Evolutionary conservation across 192 early-diverging fungal species (phyloP).

Genomic region (Piromyces finnis): DNA sequence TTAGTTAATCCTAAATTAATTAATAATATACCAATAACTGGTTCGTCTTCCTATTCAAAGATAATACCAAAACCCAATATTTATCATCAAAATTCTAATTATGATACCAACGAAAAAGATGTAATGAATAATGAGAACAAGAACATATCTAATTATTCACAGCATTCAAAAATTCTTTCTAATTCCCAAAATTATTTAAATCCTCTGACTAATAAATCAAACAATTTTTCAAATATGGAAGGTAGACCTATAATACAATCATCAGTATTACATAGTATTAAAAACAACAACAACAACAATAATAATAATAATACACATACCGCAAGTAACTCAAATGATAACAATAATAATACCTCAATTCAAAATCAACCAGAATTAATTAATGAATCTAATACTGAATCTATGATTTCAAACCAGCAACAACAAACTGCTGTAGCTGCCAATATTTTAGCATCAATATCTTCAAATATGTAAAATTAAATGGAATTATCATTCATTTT

Average conservation of each 20-base stretch:
- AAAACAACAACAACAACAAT: no score
- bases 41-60: not conserved
- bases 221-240: not conserved
- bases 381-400: not conserved
- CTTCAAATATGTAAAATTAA: not conserved
- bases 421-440: not conserved
- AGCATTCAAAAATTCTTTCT: not conserved
- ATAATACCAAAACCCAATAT: not conserved
- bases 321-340: not conserved
- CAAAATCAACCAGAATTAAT: not conserved
- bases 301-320: no score
- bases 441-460: not conserved
- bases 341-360: not conserved
- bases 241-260: not conserved
- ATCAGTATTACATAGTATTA: not conserved
- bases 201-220: not conserved
- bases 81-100: not conserved
- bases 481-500: no score
- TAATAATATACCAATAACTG: not conserved
- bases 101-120: not conserved
- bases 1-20: not conserved
- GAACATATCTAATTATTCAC: not conserved
- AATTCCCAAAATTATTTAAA: not conserved
- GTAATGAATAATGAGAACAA: not conserved
- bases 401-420: not conserved